Evolutionary conservation across 768 basidiomycete genomes (phyloP), one percentile per base, ranked within the genome.

Genomic region (Kwoniella sp.): DNA sequence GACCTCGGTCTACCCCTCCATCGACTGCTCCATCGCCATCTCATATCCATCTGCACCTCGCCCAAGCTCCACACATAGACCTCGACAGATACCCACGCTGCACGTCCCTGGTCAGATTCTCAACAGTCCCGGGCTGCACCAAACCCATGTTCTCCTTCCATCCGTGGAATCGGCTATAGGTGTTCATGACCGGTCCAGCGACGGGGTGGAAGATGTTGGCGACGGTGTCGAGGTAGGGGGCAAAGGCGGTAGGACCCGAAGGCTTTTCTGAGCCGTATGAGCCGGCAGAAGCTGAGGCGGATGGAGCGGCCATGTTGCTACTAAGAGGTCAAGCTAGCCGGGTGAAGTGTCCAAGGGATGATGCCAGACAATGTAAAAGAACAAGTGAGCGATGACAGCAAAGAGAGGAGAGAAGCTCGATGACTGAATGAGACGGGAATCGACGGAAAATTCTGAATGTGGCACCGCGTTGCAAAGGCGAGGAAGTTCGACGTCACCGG

Each of bases 81-180:
- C 20, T 12, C 17, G 6, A 23, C n/a, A 25, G 4, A 26, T n/a
- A 74, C 83, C 56, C 64, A 93, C 92, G 76, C 77, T 91, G 92
- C 64, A 88, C 84, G 77, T 98, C 92, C 78, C 88, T 89, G 65
- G 86, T 85, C 58, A 96, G 79, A 73, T 88, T 89, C 80, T 98
- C 92, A 38, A 85, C 84, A 14, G 87, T 84, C 49, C 92, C 92
- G n/a, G 92, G 92, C 75, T 88, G 87, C 33, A 89, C 83, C 43
- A 98, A 78, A 41, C 84, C 86, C 60, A 92, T 79, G 57, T 83
- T 80, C 65, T 82, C 80, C 63, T 90, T 83, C 87, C 89, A 92
- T 71, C 81, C 77, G 54, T 85, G 80, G 75, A 93, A 84, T 51
- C 84, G 82, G 65, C 81, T 79, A 74, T 85, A 87, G 20, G 81